Percentiles rank a stretch among this genome's conserved stretches.
Evolutionary conservation across 1,284 basidiomycete genomes (phyloP).

Genomic region (Heterobasidion irregulare): DNA sequence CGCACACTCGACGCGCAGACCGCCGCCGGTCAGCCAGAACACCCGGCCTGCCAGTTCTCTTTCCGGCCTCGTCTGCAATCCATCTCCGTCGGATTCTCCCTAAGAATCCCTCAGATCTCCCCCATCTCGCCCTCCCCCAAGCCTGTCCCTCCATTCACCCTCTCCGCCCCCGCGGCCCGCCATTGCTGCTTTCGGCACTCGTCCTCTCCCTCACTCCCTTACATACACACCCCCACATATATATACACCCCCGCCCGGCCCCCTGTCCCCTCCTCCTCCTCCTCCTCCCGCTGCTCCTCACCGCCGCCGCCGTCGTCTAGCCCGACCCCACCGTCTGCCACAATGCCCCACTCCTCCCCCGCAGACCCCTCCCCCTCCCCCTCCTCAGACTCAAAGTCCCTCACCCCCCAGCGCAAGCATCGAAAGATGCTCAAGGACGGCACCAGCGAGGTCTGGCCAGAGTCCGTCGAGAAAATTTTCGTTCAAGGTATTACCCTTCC

Average conservation of each 20-base stretch:
- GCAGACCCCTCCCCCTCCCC: slow-evolving; percentile 13
- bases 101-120: too few species aligned
- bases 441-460: slow-evolving; percentile 74
- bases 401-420: slow-evolving; percentile 74
- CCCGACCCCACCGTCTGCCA: too few species aligned
- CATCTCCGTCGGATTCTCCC: too few species aligned
- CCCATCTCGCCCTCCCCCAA: background rate
- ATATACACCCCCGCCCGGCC: too few species aligned
- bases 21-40: too few species aligned
- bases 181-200: slow-evolving; percentile 11
- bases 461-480: slow-evolving; percentile 63
- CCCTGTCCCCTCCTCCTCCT: slow-evolving; percentile 2
- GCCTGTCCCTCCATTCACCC: too few species aligned
- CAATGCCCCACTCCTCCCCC: slow-evolving; percentile 17
- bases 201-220: slow-evolving; percentile 13
- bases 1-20: too few species aligned
- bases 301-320: too few species aligned
- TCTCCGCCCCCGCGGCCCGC: background rate
- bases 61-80: too few species aligned
- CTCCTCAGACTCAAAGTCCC: slow-evolving; percentile 22
- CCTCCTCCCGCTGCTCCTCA: slow-evolving; percentile 13
- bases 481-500: slow-evolving; percentile 48
- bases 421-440: slow-evolving; percentile 77
- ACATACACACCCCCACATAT: background rate
- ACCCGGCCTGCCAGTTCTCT: too few species aligned